Evolutionary conservation across 768 basidiomycete genomes (phyloP).

Genomic region (Calocybe cyanea): DNA sequence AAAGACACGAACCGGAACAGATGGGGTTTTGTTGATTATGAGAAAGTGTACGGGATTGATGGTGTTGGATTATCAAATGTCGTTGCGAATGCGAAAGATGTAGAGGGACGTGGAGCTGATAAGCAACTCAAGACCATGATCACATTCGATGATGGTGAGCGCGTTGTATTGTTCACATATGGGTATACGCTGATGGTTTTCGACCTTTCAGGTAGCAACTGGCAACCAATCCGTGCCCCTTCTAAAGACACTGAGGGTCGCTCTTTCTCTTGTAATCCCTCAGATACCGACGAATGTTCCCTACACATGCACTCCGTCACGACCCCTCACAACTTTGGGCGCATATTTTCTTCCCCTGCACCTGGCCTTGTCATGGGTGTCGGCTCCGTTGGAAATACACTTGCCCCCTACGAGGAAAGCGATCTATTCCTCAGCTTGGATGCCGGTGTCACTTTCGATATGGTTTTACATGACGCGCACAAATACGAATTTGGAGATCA

Average conservation of each 20-base stretch:
- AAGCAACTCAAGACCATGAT: conserved; percentile 77
- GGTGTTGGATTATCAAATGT: conserved; percentile 91
- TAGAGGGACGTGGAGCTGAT: conserved; percentile 61
- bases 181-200: too few species aligned
- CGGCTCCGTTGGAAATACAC: conserved; percentile 71
- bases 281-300: conserved; percentile 61
- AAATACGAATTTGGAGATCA: conserved; percentile 97
- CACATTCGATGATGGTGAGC: conserved; percentile 78
- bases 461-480: conserved; percentile 71
- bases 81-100: conserved; percentile 80
- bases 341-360: conserved; percentile 91
- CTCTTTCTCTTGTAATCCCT: conserved; percentile 57
- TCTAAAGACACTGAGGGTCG: conserved; percentile 55
- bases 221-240: conserved; percentile 64
- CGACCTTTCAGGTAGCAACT: conserved; percentile 63
- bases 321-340: conserved; percentile 87
- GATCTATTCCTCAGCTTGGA: conserved; percentile 94
- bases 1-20: conserved; percentile 91
- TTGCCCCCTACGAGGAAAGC: conserved; percentile 76
- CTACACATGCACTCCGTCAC: conserved; percentile 94
- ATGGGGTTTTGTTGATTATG: conserved; percentile 89
- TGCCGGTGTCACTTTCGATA: conserved; percentile 83
- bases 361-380: conserved; percentile 98
- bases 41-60: conserved; percentile 79
- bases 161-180: not conserved